Evolutionary conservation across 176 grass and related monocot species (phyloP).

Genomic region (Bolboschoenus planiculmis): DNA sequence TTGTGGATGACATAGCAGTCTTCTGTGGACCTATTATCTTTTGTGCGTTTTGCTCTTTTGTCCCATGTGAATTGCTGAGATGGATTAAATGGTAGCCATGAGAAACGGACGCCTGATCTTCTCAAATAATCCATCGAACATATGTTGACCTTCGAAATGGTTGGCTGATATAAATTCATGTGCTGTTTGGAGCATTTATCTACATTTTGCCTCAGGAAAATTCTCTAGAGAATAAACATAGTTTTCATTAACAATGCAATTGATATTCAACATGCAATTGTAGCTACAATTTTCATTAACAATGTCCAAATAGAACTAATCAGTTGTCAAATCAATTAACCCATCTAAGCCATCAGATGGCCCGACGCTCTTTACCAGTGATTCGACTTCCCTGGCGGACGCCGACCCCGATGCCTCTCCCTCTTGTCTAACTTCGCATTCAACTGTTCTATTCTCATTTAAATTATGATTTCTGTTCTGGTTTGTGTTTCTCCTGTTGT

Average conservation of each 20-base stretch:
- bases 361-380: not conserved
- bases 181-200: not conserved
- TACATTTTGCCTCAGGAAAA: not conserved
- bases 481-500: slow-evolving; percentile 2
- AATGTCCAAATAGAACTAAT: not conserved
- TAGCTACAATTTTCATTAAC: not conserved
- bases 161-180: not conserved
- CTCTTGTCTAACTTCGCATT: not conserved
- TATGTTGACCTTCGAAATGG: not conserved
- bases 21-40: not conserved
- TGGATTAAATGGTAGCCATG: slow-evolving; percentile 3
- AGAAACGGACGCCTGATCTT: not conserved
- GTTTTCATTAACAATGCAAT: too few relatives aligned
- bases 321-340: slow-evolving; percentile 27
- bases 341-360: not conserved
- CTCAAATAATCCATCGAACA: not conserved
- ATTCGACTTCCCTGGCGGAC: not conserved
- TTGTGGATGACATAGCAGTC: slow-evolving; percentile 23
- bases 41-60: not conserved
- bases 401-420: not conserved
- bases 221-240: not conserved
- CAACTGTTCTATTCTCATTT: not conserved
- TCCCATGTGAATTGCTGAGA: not conserved
- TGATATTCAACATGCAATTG: not conserved
- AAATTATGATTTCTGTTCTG: not conserved